Evolutionary conservation across 2,329 filamentous ascomycete genomes (phyloP).

Genomic region (Aspergillus sp.): DNA sequence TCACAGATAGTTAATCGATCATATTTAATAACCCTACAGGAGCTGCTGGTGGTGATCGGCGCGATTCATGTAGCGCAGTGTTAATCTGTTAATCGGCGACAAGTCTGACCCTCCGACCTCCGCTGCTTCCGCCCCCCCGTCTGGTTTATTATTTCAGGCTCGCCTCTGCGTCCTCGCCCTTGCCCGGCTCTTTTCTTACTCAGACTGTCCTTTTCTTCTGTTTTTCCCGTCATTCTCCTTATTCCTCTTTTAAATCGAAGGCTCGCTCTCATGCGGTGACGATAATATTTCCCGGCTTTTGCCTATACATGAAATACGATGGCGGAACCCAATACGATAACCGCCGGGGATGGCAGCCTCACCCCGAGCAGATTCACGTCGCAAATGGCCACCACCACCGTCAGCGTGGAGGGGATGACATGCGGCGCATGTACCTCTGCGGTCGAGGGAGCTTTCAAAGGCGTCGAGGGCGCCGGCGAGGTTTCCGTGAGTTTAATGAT

Average conservation of each 20-base stretch:
- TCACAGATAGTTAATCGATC: neutral
- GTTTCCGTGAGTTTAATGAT: conserved; percentile 93
- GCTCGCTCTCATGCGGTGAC: conserved; percentile 20
- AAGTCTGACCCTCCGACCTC: neutral
- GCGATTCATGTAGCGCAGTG: neutral
- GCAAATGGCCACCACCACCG: conserved; percentile 83
- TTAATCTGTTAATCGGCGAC: neutral
- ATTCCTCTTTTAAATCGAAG: neutral
- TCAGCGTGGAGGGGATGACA: conserved; percentile 82
- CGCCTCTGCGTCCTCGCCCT: neutral
- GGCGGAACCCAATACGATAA: conserved; percentile 18
- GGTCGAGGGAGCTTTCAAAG: conserved; percentile 88
- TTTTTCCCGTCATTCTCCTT: conserved; percentile 3
- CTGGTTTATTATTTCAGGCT: neutral
- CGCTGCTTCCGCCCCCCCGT: conserved; percentile 4
- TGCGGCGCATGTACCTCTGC: conserved; percentile 94
- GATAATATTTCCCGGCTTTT: conserved; percentile 5
- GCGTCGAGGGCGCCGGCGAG: conserved; percentile 74
- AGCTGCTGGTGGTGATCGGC: neutral
- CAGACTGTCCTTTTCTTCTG: conserved; percentile 6
- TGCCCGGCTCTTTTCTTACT: neutral
- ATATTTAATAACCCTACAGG: neutral
- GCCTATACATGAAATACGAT: conserved; percentile 17
- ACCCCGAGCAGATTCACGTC: conserved; percentile 39
- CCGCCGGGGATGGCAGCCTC: conserved; percentile 18